Conservation (phyloP, 176 grass and related monocot genomes). For the Cocos nucifera region DNA sequence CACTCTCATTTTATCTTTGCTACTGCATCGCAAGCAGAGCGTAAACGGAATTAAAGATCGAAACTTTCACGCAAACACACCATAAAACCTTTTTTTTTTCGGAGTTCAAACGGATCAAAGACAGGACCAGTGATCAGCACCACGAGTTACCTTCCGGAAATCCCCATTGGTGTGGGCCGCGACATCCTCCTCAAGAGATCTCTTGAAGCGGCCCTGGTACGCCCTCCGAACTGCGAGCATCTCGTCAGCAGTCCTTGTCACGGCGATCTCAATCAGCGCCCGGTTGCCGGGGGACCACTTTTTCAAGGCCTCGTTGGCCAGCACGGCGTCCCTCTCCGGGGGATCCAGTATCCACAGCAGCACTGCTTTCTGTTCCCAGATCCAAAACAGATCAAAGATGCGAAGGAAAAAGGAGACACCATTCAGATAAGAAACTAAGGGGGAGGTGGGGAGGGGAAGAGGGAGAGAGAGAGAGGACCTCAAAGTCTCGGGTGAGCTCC, state of each 20-base stretch:
- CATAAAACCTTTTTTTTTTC: too few relatives aligned
- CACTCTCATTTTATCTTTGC: too few relatives aligned
- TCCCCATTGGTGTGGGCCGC: constrained; percentile 58
- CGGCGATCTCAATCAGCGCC: constrained; percentile 80
- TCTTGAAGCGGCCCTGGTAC: constrained; percentile 77
- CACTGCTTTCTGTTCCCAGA: constrained; percentile 45
- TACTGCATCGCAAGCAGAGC: too few relatives aligned
- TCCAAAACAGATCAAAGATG: not conserved
- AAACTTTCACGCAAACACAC: too few relatives aligned
- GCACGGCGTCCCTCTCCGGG: constrained; percentile 71
- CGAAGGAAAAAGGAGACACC: constrained; percentile 1
- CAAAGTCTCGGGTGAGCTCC: constrained; percentile 85
- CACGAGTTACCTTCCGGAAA: constrained; percentile 58
- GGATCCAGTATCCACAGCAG: constrained; percentile 87
- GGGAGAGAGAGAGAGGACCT: constrained; percentile 14
- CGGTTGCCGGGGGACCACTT: constrained; percentile 67
- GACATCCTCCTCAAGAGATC: constrained; percentile 89
- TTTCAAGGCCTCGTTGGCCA: constrained; percentile 59
- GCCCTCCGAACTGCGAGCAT: constrained; percentile 50
- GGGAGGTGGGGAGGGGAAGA: too few relatives aligned
- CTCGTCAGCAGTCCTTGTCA: constrained; percentile 42
- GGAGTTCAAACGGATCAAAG: too few relatives aligned
- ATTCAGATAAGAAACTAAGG: not conserved
- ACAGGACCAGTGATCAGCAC: not conserved
- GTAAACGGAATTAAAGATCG: too few relatives aligned